Evolutionary conservation across 2,329 filamentous ascomycete species (phyloP).

Genomic region (Calycina marina): DNA sequence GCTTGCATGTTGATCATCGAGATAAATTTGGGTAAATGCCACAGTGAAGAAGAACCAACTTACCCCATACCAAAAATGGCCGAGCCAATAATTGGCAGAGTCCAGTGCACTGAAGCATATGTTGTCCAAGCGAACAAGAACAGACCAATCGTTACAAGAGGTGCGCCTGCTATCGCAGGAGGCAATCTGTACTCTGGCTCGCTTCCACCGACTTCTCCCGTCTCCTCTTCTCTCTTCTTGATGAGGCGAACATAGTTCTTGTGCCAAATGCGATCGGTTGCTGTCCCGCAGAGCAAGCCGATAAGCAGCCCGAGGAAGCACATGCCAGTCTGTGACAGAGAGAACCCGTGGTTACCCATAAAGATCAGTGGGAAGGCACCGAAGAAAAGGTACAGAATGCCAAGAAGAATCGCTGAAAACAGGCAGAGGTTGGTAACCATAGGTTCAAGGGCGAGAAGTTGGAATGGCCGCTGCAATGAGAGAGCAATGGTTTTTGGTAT

Average conservation of each 20-base stretch:
- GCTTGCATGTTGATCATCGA: no score
- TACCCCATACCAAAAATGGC: constrained; percentile 57
- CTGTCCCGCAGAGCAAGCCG: constrained; percentile 51
- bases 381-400: constrained; percentile 82
- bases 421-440: constrained; percentile 77
- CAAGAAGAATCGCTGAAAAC: constrained; percentile 72
- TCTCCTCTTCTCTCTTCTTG: constrained; percentile 29
- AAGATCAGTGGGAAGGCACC: constrained; percentile 79
- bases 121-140: constrained; percentile 88
- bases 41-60: constrained; percentile 24
- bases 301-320: constrained; percentile 59
- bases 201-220: constrained; percentile 31
- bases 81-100: constrained; percentile 60
- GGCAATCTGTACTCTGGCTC: constrained; percentile 83
- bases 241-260: constrained; percentile 43
- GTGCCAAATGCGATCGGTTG: constrained; percentile 52
- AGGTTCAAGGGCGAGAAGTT: constrained; percentile 66
- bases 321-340: constrained; percentile 65
- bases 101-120: constrained; percentile 60
- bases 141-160: constrained; percentile 65
- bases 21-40: not conserved
- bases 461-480: constrained; percentile 48
- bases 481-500: constrained; percentile 43
- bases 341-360: constrained; percentile 56
- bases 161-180: constrained; percentile 56